These are phyloP conservation scores for Aureobasidium subglaciale DNA, from an alignment of 2,329 filamentous ascomycete genomes.

Conservation along the genomic window DNA sequence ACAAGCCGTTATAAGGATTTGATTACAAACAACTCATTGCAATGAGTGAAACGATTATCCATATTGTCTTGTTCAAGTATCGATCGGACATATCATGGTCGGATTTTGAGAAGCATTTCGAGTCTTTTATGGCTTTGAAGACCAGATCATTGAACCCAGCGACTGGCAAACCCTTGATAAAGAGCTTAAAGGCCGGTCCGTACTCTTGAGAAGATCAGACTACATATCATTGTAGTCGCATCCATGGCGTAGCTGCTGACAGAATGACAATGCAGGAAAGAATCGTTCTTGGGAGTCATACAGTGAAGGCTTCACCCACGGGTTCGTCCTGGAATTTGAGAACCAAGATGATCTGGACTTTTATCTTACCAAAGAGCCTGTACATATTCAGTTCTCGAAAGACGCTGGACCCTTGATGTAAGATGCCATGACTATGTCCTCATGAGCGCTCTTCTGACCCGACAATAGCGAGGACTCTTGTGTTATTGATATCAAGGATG, in stretches of 20 bases:
- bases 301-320: constrained; percentile 31
- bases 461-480: constrained; percentile 23
- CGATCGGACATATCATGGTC: constrained; percentile 26
- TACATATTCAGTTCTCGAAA: constrained; percentile 28
- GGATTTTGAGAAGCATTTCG: constrained; percentile 28
- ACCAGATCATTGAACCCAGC: constrained; percentile 22
- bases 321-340: constrained; percentile 30
- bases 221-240: too few species aligned
- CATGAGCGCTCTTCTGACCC: background rate
- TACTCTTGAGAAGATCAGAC: too few species aligned
- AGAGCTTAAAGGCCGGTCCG: constrained; percentile 21
- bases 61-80: constrained; percentile 33
- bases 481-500: constrained; percentile 30
- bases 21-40: too few species aligned
- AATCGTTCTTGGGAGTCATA: constrained; percentile 29
- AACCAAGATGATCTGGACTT: constrained; percentile 29
- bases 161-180: constrained; percentile 28
- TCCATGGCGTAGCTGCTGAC: too few species aligned
- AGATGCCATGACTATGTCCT: background rate
- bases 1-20: too few species aligned
- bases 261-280: constrained; percentile 23
- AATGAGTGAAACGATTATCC: constrained; percentile 25
- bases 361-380: constrained; percentile 26
- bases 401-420: constrained; percentile 25
- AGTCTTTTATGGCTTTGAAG: constrained; percentile 25